Conservation (phyloP, 768 basidiomycete species). For the Tulasnella sp. region DNA sequence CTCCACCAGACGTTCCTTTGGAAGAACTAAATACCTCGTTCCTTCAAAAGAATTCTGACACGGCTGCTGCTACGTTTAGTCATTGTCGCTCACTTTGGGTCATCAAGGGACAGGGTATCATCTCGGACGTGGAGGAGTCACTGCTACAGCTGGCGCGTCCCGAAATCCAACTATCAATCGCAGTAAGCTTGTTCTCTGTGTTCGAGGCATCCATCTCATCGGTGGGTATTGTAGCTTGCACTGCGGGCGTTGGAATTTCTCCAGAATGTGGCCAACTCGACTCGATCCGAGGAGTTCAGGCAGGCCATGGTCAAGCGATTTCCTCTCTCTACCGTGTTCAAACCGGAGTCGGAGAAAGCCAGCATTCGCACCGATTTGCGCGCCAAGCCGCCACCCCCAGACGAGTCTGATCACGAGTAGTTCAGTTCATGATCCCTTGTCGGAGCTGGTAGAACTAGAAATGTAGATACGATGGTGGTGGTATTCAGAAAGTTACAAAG, state of each 20-base stretch:
- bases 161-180: slow-evolving; percentile 46
- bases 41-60: slow-evolving; percentile 57
- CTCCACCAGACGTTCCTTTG: slow-evolving; percentile 57
- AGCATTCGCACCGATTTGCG: slow-evolving; percentile 7
- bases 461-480: neutral
- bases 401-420: slow-evolving; percentile 9
- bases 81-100: slow-evolving; percentile 54
- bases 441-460: neutral
- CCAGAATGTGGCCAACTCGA: slow-evolving; percentile 46
- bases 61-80: slow-evolving; percentile 56
- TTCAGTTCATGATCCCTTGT: neutral
- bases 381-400: neutral
- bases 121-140: slow-evolving; percentile 58
- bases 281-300: slow-evolving; percentile 56
- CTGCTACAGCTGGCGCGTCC: slow-evolving; percentile 51
- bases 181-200: slow-evolving; percentile 41
- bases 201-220: neutral
- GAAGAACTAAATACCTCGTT: slow-evolving; percentile 72
- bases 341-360: slow-evolving; percentile 7
- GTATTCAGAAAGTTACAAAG: slow-evolving; percentile 7
- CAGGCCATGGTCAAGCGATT: slow-evolving; percentile 13
- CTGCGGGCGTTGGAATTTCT: slow-evolving; percentile 51
- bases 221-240: slow-evolving; percentile 49
- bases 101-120: slow-evolving; percentile 45
- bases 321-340: slow-evolving; percentile 9